Evolutionary conservation across 2,329 filamentous ascomycete species (phyloP), one percentile per base, ranked within the genome.

Genomic region (Monilinia laxa): DNA sequence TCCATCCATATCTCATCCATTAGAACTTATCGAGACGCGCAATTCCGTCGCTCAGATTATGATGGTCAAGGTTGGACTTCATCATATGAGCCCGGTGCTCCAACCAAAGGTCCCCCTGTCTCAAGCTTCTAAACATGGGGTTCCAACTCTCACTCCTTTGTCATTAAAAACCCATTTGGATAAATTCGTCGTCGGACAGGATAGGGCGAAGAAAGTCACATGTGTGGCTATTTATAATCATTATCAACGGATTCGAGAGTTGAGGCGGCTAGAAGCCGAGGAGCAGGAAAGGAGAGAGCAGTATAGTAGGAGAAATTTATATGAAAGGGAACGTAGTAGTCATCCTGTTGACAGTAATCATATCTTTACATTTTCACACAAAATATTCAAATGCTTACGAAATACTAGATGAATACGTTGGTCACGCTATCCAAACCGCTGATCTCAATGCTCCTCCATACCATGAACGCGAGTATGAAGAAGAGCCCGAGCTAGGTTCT

Each of bases 191-290:
- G 94, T 99, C 4, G 95, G 94, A 52, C 95, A 99, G 78, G 92
- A 97, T 71, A 87, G 92, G 68, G 93, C 95, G 20, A 95, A 99
- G 83, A 96, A 96, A 78, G 91, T 93, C 18, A 87, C 98, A 70
- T 95, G 92, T 70, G 90, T 94, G 4, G 93, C 94, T 9, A 91
- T 99, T 38, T 97, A 96, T 81, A 97, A 98, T 76, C 95, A 99
- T 77, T 97, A 98, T 76, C 92, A 97, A 78, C 87, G 91, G 57
- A 85, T 97, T 68, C 88, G 93, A 73, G 88, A 90, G 77, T 75
- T 90, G 31, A 85, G 92, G 74, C 83, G 92, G 59, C 87, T 89
- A 68, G 87, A 95, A 71, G 87, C 93, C 65, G 93, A 97, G 73
- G 87, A 91, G 35, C 81, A 84, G 67, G 85, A 87, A 64, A 80